These are phyloP conservation scores for Epichloe gansuensis DNA, from an alignment of 2,329 filamentous ascomycete species.

Conservation along the genomic window DNA sequence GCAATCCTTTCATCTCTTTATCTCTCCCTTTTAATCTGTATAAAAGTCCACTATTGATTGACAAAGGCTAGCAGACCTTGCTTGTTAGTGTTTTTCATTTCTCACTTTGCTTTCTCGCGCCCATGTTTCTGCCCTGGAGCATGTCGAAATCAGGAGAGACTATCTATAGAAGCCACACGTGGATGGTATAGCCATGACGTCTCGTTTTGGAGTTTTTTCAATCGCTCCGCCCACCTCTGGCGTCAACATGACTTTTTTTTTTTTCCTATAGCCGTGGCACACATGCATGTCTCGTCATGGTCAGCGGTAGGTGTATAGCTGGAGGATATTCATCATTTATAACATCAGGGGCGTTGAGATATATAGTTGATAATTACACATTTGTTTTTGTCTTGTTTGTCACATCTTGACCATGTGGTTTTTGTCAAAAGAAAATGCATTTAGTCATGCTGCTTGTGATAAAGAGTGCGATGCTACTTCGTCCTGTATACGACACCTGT, in stretches of 20 bases:
- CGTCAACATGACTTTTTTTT: background rate
- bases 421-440: too few relatives aligned
- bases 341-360: constrained; percentile 10
- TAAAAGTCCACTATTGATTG: constrained; percentile 7
- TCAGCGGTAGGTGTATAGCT: background rate
- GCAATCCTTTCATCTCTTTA: constrained; percentile 4
- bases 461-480: too few relatives aligned
- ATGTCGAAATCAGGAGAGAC: background rate
- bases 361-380: background rate
- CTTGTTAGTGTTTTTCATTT: constrained; percentile 4
- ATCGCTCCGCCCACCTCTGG: background rate
- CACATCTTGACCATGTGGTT: too few relatives aligned
- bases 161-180: background rate
- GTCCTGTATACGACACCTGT: too few relatives aligned
- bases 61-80: constrained; percentile 1
- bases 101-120: constrained; percentile 1
- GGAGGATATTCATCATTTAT: constrained; percentile 5
- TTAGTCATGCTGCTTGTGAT: too few relatives aligned
- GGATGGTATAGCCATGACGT: background rate
- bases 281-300: background rate
- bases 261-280: too few relatives aligned
- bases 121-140: background rate
- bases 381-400: too few relatives aligned
- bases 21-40: constrained; percentile 4
- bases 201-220: too few relatives aligned